A percentile compares a stretch with the other conserved stretches of the same genome.
Evolutionary conservation across 768 basidiomycete genomes (phyloP).

Genomic region (Naganishia randhawae): DNA sequence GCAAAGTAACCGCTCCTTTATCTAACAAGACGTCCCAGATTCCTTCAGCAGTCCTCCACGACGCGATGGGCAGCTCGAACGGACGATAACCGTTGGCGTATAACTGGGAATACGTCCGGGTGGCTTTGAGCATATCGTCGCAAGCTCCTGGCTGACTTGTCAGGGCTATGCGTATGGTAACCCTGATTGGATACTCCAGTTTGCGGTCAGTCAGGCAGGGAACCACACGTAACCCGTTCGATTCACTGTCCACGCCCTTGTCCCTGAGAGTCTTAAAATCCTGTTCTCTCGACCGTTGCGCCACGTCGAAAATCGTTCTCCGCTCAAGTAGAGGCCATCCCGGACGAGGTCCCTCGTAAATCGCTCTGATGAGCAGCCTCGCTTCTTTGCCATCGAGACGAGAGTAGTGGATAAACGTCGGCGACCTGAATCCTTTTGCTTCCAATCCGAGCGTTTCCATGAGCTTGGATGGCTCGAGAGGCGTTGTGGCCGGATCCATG

Average conservation of each 20-base stretch:
- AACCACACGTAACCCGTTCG: background rate
- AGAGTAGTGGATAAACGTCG: constrained; percentile 5
- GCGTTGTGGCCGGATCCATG: too few relatives aligned
- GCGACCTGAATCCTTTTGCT: background rate
- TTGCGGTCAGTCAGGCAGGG: background rate
- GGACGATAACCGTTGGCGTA: constrained; percentile 3
- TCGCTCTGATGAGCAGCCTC: background rate
- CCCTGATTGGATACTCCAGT: background rate
- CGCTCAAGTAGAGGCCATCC: constrained; percentile 12
- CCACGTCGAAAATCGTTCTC: background rate
- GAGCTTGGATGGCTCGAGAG: constrained; percentile 7
- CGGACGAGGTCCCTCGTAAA: constrained; percentile 12
- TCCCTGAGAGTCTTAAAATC: background rate
- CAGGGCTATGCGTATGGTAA: constrained; percentile 3
- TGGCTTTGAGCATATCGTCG: background rate
- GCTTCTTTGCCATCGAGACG: constrained; percentile 12
- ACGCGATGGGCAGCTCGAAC: background rate
- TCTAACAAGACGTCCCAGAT: constrained; percentile 20
- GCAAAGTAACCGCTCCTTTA: background rate
- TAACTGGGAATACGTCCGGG: background rate
- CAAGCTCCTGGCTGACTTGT: background rate
- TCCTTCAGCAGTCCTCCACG: constrained; percentile 20
- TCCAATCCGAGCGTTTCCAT: background rate
- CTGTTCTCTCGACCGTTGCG: background rate
- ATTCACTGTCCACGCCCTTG: background rate